Evolutionary conservation across 768 basidiomycete species (phyloP).

Genomic region (Lentinula boryana): DNA sequence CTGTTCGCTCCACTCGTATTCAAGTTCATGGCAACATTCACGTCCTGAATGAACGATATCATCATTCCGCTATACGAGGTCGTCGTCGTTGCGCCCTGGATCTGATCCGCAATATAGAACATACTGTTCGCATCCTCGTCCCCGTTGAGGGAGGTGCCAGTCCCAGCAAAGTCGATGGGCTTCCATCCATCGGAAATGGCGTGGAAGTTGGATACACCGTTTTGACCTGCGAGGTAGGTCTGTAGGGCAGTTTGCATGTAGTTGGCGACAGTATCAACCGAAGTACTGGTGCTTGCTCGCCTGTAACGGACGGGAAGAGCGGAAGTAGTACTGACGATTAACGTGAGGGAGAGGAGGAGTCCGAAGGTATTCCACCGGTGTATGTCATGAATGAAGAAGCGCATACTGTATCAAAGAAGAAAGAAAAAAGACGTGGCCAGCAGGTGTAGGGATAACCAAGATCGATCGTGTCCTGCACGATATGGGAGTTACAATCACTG

Average conservation of each 20-base stretch:
- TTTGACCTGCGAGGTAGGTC: not conserved
- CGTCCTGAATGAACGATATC: not conserved
- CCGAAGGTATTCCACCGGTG: not conserved
- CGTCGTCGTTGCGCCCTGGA: not conserved
- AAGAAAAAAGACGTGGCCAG: not conserved
- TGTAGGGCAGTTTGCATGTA: slow-evolving; percentile 2
- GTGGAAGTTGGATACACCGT: not conserved
- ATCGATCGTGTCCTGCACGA: not conserved
- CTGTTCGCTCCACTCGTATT: not conserved
- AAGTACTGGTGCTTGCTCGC: no score
- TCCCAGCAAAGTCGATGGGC: not conserved
- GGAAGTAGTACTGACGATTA: not conserved
- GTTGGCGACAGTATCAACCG: not conserved
- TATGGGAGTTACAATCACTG: not conserved
- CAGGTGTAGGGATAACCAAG: not conserved
- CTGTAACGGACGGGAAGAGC: not conserved
- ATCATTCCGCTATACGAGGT: not conserved
- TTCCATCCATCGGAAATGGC: not conserved
- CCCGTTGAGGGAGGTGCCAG: not conserved
- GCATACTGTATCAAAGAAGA: not conserved
- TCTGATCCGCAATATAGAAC: not conserved
- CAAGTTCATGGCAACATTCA: not conserved
- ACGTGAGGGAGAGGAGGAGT: not conserved
- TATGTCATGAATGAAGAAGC: not conserved
- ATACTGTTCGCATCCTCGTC: not conserved